A percentile compares a stretch with the other conserved stretches of the same genome.
Conservation (phyloP, 345 rosid species). For the Hibiscus tridactylites region DNA sequence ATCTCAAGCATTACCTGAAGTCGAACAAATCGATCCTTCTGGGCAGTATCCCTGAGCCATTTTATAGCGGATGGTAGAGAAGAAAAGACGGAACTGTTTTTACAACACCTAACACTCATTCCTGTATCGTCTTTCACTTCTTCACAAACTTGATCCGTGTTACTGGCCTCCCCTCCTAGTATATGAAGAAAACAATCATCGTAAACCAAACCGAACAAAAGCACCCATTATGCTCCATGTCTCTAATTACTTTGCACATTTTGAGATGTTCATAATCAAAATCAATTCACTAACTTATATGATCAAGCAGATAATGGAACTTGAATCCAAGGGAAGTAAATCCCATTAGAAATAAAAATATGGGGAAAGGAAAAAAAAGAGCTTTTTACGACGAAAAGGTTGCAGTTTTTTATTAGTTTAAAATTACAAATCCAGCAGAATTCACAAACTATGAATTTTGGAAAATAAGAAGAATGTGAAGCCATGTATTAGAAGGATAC, state of each 20-base stretch:
- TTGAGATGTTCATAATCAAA: neutral
- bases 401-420: neutral
- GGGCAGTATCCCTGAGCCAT: slow-evolving; percentile 74
- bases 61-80: slow-evolving; percentile 82
- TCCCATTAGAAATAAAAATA: neutral
- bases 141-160: slow-evolving; percentile 32
- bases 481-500: slow-evolving; percentile 18
- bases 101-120: slow-evolving; percentile 32
- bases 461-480: neutral
- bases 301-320: neutral
- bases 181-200: slow-evolving; percentile 1
- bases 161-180: slow-evolving; percentile 39
- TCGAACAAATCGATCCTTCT: slow-evolving; percentile 47
- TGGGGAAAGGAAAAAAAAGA: neutral
- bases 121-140: slow-evolving; percentile 39
- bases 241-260: neutral
- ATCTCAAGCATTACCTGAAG: slow-evolving; percentile 49
- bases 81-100: slow-evolving; percentile 66
- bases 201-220: neutral
- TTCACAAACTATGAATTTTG: neutral
- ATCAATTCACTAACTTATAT: neutral
- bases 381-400: neutral
- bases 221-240: neutral
- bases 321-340: neutral
- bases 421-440: neutral